A percentile compares a stretch with the other conserved stretches of the same genome.
phyloP scores from a whole-genome alignment of 1,284 basidiomycete species.

The Rhodotorula sp. region DNA sequence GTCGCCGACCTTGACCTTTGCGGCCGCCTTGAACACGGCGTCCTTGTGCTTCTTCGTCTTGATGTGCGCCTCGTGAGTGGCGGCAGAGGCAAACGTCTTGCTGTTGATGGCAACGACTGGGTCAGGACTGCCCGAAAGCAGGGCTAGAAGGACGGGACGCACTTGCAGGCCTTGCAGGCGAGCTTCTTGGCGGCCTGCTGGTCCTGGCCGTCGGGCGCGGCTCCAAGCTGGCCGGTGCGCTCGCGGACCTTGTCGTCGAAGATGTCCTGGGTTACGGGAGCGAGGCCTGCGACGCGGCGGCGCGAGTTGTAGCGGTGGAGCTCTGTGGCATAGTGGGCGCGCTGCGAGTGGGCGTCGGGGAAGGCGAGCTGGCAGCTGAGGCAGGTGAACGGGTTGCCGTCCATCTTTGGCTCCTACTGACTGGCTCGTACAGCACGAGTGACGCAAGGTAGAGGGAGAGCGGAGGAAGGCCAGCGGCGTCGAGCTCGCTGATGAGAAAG shows the following conservation, averaged over 20 bases:
- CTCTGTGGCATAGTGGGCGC: constrained; percentile 87
- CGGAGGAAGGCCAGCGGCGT: no score
- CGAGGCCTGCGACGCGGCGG: constrained; percentile 85
- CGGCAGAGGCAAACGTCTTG: constrained; percentile 85
- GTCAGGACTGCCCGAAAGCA: background rate
- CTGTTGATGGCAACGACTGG: constrained; percentile 54
- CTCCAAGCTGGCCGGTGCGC: constrained; percentile 6
- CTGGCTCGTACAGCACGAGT: no score
- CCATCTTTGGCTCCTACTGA: no score
- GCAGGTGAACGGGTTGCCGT: constrained; percentile 68
- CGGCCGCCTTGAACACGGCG: constrained; percentile 60
- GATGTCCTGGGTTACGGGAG: constrained; percentile 73
- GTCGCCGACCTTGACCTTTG: constrained; percentile 37
- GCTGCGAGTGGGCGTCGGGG: constrained; percentile 77
- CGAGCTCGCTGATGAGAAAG: no score
- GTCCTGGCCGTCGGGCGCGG: constrained; percentile 8
- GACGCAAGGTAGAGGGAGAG: no score
- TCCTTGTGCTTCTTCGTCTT: constrained; percentile 90
- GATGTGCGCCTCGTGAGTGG: constrained; percentile 84
- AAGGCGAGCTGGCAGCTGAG: constrained; percentile 92
- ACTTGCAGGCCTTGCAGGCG: constrained; percentile 82
- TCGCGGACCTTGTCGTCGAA: constrained; percentile 82
- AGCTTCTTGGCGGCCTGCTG: constrained; percentile 57
- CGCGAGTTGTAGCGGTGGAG: constrained; percentile 99
- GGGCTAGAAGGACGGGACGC: constrained; percentile 24